Conservation (phyloP, 2,329 filamentous ascomycete genomes). For the Fusarium austroafricanum region DNA sequence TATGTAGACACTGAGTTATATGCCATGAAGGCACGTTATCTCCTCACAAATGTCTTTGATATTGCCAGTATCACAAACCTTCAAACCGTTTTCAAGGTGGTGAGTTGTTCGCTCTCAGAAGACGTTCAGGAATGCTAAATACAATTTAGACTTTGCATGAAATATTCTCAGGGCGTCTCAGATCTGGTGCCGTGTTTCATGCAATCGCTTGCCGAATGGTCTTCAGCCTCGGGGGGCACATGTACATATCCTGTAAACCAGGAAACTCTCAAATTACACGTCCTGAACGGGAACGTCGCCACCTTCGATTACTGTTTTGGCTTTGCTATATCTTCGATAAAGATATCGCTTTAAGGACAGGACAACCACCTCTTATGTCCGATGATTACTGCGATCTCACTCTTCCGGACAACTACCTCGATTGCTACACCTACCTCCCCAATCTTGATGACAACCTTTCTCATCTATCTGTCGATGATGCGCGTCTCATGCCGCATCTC, state of each 20-base stretch:
- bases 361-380: conserved; percentile 64
- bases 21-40: conserved; percentile 54
- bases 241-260: conserved; percentile 27
- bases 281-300: conserved; percentile 46
- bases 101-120: conserved; percentile 46
- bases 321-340: conserved; percentile 66
- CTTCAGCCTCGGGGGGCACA: conserved; percentile 62
- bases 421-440: conserved; percentile 34
- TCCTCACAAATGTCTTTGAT: conserved; percentile 58
- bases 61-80: conserved; percentile 57
- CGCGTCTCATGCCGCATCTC: conserved; percentile 48
- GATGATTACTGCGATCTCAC: conserved; percentile 50
- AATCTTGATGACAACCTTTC: conserved; percentile 2
- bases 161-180: conserved; percentile 59
- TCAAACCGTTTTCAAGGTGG: conserved; percentile 61
- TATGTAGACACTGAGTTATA: conserved; percentile 56
- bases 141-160: conserved; percentile 52
- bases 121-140: conserved; percentile 37
- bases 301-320: conserved; percentile 63
- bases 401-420: conserved; percentile 42
- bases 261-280: conserved; percentile 23
- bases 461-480: not conserved
- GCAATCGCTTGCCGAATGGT: conserved; percentile 60
- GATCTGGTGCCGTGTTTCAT: conserved; percentile 57
- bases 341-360: conserved; percentile 64